A percentile compares a stretch with the other conserved stretches of the same genome.
Evolutionary conservation across 768 basidiomycete genomes (phyloP).

Genomic region (Pulveroboletus sp.): DNA sequence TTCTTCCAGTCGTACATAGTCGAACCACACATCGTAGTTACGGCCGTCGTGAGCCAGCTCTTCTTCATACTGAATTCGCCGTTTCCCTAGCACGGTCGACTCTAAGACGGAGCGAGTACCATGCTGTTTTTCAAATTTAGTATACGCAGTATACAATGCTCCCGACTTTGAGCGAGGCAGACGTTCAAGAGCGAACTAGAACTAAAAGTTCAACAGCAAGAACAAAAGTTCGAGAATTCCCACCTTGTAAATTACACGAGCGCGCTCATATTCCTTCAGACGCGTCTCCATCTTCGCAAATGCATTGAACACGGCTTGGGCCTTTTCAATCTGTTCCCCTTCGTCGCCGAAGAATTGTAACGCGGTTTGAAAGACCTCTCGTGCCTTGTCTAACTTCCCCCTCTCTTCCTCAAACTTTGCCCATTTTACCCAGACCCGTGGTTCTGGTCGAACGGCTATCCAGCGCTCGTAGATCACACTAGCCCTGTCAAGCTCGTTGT

Average conservation of each 20-base stretch:
- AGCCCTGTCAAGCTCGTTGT: constrained; percentile 86
- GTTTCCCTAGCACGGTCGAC: constrained; percentile 90
- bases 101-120: constrained; percentile 86
- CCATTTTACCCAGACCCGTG: constrained; percentile 80
- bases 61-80: constrained; percentile 98
- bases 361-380: constrained; percentile 88
- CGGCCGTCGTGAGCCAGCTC: constrained; percentile 86
- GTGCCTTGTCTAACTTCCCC: constrained; percentile 57
- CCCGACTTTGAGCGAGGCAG: constrained; percentile 91
- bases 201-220: background rate
- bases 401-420: constrained; percentile 85
- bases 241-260: constrained; percentile 95
- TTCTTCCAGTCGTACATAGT: constrained; percentile 91
- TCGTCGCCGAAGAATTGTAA: constrained; percentile 88
- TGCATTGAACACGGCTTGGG: constrained; percentile 87
- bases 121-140: constrained; percentile 97
- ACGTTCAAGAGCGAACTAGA: constrained; percentile 88
- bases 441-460: constrained; percentile 73
- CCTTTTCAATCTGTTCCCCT: constrained; percentile 79
- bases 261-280: constrained; percentile 93
- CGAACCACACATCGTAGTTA: constrained; percentile 99
- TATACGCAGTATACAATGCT: constrained; percentile 84
- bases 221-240: background rate
- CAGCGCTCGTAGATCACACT: constrained; percentile 91
- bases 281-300: constrained; percentile 98